Conservation (phyloP, 2,329 filamentous ascomycete genomes). For the Sphaceloma murrayae region DNA sequence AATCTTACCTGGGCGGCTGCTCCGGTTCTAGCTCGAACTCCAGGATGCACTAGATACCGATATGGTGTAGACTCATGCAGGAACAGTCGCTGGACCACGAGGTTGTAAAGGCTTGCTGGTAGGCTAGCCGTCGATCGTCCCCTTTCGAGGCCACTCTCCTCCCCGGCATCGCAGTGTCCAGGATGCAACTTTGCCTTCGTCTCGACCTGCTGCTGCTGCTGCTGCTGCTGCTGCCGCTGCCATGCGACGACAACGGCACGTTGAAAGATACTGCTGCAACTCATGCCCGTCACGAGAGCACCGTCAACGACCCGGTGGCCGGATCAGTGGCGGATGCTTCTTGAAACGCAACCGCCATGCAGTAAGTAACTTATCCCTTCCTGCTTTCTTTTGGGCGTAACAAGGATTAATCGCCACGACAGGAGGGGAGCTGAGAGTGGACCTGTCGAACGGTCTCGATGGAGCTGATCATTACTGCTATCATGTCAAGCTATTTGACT, state of each 20-base stretch:
- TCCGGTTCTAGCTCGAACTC: neutral
- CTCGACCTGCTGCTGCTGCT: conserved; percentile 4
- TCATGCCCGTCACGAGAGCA: too few species aligned
- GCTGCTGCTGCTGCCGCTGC: too few species aligned
- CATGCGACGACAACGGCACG: too few species aligned
- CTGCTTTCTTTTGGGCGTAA: too few species aligned
- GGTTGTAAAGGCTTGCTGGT: conserved; percentile 2
- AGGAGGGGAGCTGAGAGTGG: neutral
- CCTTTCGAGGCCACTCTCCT: too few species aligned
- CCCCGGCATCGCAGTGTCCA: neutral
- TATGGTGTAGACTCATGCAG: conserved; percentile 6
- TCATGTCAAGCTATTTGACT: too few species aligned
- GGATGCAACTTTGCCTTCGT: neutral
- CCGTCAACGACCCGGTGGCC: too few species aligned
- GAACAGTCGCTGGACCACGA: conserved; percentile 7
- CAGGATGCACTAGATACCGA: neutral
- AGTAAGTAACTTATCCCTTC: neutral
- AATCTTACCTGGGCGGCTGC: neutral
- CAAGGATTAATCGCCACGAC: too few species aligned
- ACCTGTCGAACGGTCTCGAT: neutral
- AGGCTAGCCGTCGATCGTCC: neutral
- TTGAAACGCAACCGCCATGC: conserved; percentile 1
- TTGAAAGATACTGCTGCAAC: too few species aligned
- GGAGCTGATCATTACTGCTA: neutral
- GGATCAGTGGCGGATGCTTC: neutral